Evolutionary conservation across 768 basidiomycete genomes (phyloP).

Genomic region (Russula sp.): DNA sequence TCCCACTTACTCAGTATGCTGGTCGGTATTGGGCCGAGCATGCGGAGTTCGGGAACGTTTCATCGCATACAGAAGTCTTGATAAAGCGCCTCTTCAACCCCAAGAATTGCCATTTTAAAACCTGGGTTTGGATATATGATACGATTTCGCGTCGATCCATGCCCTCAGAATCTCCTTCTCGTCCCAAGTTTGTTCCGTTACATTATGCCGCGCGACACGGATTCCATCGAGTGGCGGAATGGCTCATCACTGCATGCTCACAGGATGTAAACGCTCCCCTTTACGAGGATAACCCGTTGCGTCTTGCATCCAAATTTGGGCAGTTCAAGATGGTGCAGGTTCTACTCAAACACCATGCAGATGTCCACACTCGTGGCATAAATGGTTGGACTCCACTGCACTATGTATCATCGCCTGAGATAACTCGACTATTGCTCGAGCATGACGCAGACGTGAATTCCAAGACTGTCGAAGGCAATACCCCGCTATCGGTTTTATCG

Average conservation of each 20-base stretch:
- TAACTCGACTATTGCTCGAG: background rate
- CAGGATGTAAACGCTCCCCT: background rate
- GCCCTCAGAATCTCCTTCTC: background rate
- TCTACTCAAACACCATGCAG: background rate
- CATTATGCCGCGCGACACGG: background rate
- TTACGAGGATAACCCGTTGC: background rate
- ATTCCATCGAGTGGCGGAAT: background rate
- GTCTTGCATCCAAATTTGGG: no score
- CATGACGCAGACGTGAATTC: background rate
- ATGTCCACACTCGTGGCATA: background rate
- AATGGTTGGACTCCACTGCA: background rate
- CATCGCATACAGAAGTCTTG: background rate
- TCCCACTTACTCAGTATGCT: background rate
- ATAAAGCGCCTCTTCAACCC: background rate
- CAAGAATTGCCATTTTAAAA: no score
- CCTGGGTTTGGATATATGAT: no score
- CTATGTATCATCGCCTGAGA: background rate
- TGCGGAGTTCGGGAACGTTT: background rate
- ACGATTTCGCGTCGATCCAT: no score
- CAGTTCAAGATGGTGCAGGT: background rate
- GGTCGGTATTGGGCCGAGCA: background rate
- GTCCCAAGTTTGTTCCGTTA: background rate
- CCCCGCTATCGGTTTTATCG: background rate
- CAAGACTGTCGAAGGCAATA: rapidly evolving
- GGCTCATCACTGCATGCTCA: background rate